A percentile compares a stretch with the other conserved stretches of the same genome.
These are phyloP conservation scores for Nepenthes alata DNA, from an alignment of 179 eudicot species.

Conservation along the genomic window DNA sequence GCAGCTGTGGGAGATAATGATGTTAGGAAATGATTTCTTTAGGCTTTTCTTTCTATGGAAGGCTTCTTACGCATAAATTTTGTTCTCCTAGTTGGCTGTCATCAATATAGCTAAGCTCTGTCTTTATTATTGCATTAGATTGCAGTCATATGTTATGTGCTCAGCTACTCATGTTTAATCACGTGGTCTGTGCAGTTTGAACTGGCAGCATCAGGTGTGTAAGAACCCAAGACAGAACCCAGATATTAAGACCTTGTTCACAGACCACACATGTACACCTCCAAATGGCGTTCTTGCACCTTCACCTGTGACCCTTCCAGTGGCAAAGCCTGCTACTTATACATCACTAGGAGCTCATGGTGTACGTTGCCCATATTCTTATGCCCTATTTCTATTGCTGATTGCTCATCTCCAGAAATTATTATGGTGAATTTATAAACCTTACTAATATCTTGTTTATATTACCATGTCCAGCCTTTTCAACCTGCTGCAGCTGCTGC, in stretches of 20 bases:
- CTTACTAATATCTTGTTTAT: not conserved
- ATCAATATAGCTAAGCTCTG: too few relatives aligned
- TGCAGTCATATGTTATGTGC: not conserved
- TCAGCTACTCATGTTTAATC: conserved; percentile 3
- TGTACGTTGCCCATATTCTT: conserved; percentile 24
- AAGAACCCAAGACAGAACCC: conserved; percentile 85
- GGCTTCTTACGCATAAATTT: too few relatives aligned
- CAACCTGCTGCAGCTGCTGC: conserved; percentile 70
- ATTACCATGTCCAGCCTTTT: conserved; percentile 46
- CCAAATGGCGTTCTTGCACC: conserved; percentile 77
- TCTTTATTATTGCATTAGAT: not conserved
- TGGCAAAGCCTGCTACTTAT: conserved; percentile 60
- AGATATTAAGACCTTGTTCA: conserved; percentile 71
- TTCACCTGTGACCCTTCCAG: conserved; percentile 55
- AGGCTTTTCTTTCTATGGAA: too few relatives aligned
- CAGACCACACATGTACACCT: conserved; percentile 61
- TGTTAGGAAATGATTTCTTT: too few relatives aligned
- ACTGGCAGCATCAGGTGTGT: conserved; percentile 96
- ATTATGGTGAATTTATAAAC: not conserved
- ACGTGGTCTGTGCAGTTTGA: conserved; percentile 40
- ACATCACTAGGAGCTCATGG: conserved; percentile 59
- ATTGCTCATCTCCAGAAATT: not conserved
- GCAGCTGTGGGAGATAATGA: too few relatives aligned
- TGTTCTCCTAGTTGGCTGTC: too few relatives aligned
- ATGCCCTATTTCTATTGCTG: not conserved